Evolutionary conservation across 148 eudicot genomes (phyloP).

Genomic region (Persicaria tinctoria): DNA sequence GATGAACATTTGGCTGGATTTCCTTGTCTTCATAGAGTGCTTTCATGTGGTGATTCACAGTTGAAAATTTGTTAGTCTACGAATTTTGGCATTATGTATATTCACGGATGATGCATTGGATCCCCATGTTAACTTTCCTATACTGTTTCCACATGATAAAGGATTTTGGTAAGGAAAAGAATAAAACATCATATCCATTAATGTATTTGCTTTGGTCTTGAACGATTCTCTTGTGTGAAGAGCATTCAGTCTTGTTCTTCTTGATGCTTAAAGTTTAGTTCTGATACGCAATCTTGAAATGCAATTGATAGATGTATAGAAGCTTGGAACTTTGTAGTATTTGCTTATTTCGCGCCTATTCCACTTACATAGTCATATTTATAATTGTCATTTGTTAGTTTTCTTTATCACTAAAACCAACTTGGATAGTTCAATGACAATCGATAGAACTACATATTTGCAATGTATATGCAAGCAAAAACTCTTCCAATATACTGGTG

Average conservation of each 20-base stretch:
- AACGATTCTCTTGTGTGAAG: background rate
- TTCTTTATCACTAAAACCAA: background rate
- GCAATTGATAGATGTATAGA: background rate
- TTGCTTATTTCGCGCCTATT: background rate
- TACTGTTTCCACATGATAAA: background rate
- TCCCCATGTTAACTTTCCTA: slow-evolving; percentile 4
- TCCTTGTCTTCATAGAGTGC: background rate
- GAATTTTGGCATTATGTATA: background rate
- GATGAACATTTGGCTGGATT: background rate
- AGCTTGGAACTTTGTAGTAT: background rate
- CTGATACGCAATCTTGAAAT: background rate
- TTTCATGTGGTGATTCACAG: background rate
- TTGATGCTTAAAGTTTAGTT: background rate
- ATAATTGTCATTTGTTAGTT: too few species aligned
- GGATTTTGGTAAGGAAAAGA: background rate
- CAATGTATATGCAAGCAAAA: background rate
- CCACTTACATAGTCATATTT: background rate
- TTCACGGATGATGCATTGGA: background rate
- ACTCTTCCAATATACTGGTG: too few species aligned
- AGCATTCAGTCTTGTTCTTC: background rate
- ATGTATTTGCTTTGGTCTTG: background rate
- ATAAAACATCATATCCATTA: background rate
- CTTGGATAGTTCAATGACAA: background rate
- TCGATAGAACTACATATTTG: background rate
- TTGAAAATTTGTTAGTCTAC: background rate